Conservation (phyloP, 2,329 filamentous ascomycete species). For the Aspergillus luchuensis region DNA sequence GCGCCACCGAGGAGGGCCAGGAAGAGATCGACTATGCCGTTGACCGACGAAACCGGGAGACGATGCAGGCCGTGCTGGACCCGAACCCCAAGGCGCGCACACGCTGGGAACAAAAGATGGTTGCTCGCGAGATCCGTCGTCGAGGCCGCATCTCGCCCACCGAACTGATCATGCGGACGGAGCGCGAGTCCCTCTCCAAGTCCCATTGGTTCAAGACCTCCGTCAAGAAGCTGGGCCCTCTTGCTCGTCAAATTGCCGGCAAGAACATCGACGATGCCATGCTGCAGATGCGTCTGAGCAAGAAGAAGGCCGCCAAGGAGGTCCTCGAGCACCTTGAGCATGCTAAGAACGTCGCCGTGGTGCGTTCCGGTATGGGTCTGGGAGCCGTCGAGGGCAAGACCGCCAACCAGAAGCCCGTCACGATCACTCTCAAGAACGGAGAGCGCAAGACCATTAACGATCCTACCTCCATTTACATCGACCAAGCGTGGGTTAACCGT, state of each 20-base stretch:
- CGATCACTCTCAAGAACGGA: constrained; percentile 74
- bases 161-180: constrained; percentile 68
- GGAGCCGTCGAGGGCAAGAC: constrained; percentile 30
- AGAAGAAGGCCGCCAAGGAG: constrained; percentile 87
- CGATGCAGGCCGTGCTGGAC: constrained; percentile 67
- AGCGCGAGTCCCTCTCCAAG: constrained; percentile 61
- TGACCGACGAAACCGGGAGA: constrained; percentile 49
- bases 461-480: constrained; percentile 82
- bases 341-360: constrained; percentile 78
- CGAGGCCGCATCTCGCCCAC: constrained; percentile 67
- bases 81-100: constrained; percentile 72
- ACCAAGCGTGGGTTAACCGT: constrained; percentile 88
- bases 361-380: constrained; percentile 81
- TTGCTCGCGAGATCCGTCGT: constrained; percentile 72
- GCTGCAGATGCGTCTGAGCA: constrained; percentile 90
- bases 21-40: constrained; percentile 23
- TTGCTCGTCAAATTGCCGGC: constrained; percentile 85
- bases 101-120: constrained; percentile 80
- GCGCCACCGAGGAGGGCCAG: constrained; percentile 15
- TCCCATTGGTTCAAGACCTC: constrained; percentile 78
- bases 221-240: constrained; percentile 84
- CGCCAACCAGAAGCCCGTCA: constrained; percentile 44
- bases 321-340: constrained; percentile 77
- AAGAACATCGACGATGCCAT: constrained; percentile 95
- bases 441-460: constrained; percentile 71